A percentile compares a stretch with the other conserved stretches of the same genome.
Conservation (phyloP, 2,329 filamentous ascomycete species). For the Ophiostoma tasmaniense region DNA sequence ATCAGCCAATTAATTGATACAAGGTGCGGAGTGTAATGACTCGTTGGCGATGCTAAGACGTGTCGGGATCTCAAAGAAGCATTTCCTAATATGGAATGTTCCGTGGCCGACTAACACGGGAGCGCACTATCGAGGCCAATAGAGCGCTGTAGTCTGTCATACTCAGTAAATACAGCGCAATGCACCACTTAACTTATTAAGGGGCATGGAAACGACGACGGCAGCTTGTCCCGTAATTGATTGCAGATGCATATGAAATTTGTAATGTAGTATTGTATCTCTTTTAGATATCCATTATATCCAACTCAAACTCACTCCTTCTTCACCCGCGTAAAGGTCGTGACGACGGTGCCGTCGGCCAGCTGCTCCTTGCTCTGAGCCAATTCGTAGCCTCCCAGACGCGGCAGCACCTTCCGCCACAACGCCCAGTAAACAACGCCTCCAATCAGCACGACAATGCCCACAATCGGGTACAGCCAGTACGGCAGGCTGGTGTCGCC, state of each 20-base stretch:
- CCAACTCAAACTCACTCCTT: neutral
- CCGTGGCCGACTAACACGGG: neutral
- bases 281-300: neutral
- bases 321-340: constrained; percentile 18
- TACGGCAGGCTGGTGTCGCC: constrained; percentile 31
- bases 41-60: neutral
- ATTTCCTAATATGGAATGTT: neutral
- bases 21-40: neutral
- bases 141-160: neutral
- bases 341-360: constrained; percentile 24
- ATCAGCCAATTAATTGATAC: neutral
- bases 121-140: neutral
- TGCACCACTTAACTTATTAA: neutral
- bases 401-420: constrained; percentile 26
- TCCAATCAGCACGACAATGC: constrained; percentile 31
- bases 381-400: constrained; percentile 45
- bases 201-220: neutral
- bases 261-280: neutral
- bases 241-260: neutral
- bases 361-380: constrained; percentile 21
- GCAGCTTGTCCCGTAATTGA: neutral
- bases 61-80: neutral
- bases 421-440: constrained; percentile 31
- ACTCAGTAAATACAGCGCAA: neutral
- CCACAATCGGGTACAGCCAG: constrained; percentile 36